Evolutionary conservation across 257 asterid genomes (phyloP), one percentile per base, ranked within the genome.

Genomic region (Solanum okadae): DNA sequence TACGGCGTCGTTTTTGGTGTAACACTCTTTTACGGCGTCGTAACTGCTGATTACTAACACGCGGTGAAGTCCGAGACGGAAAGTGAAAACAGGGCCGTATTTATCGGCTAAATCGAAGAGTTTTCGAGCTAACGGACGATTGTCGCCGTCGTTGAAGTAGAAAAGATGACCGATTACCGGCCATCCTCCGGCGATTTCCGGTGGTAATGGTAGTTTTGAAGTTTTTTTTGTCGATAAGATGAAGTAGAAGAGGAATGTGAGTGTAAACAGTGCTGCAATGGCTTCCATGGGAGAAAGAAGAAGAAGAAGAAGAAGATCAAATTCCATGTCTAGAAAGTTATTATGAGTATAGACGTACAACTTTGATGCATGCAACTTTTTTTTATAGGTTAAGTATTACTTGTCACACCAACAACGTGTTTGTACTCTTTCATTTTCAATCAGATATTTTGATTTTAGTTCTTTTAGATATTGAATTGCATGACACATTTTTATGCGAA

Each of bases 71-170:
- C 93, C 93, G 14, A 91, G 0, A 0, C 87, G 90, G 61, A 91
- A 73, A 0, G 56, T 83, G 92, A 89, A 91, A 4, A 88, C 42
- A 5, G 91, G 90, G 23, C 93, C 93, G 46, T 88, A 84, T 63
- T 86, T 88, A 82, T 88, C 93, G 10, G 90, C 93, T 63, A 91
- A 37, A 4, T 61, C 52, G 1, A 87, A 76, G 10, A 91, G 73
- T 46, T 33, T 78, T n/a, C 72, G 44, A 38, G 72, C 87, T 65
- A 84, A 65, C 3, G 87, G 72, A 5, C 72, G 44, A 22, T 65
- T 40, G 18, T 76, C 83, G 1, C 56, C 56, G 29, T 75, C 22
- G 20, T 63, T 38, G 20, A 83, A 83, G 29, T 83, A 35, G 29
- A 49, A 83, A 83, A 83, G 52, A 63, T 83, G 87, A 7, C 87